Evolutionary conservation across 2,329 filamentous ascomycete species (phyloP), one percentile per base, ranked within the genome.

Genomic region (Nigrospora osmanthi): DNA sequence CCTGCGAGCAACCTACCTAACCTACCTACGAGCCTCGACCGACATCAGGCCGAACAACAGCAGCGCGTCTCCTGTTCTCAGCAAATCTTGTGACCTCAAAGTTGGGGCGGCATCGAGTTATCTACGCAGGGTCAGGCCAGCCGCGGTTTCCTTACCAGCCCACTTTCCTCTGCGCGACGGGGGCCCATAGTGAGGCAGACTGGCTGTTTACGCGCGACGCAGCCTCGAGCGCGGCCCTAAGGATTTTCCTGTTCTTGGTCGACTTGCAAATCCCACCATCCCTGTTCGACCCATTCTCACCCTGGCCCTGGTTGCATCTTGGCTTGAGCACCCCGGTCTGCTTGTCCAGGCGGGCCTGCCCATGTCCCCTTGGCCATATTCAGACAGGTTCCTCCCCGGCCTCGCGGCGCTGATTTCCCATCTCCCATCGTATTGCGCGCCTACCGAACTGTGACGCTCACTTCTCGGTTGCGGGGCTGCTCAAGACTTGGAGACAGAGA

Each of bases 251-350:
- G 14, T 35, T 35, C 34, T 34, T 41, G 39, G 34, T 41, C 39
- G 39, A 41, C 43, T 40, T 51, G 44, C 38, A 45, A 47, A 44
- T 15, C 37, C 10, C 16, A 44, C 49, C 12, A 28, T 28, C 47
- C 52, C 47, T 46, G 46, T 51, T 50, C 45, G 47, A 47, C 45
- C 40, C 43, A 45, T 38, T n/a, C 6, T n/a, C 43, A 48, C 47
- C 52, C 44, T 43, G 45, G 43, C 38, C 52, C 50, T 47, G 52
- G 49, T 48, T 48, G 48, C 49, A 49, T 52, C 51, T 56, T 48
- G 52, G 52, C 52, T 54, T 52, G 46, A 44, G 45, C 46, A 46
- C 50, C 51, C 52, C 46, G 45, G 46, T 47, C 49, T 39, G 38
- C 37, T 38, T 45, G 33, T 40, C 44, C 37, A 38, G 42, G 40